Conservation (phyloP, 2,329 filamentous ascomycete species). For the Neofusicoccum sp. region DNA sequence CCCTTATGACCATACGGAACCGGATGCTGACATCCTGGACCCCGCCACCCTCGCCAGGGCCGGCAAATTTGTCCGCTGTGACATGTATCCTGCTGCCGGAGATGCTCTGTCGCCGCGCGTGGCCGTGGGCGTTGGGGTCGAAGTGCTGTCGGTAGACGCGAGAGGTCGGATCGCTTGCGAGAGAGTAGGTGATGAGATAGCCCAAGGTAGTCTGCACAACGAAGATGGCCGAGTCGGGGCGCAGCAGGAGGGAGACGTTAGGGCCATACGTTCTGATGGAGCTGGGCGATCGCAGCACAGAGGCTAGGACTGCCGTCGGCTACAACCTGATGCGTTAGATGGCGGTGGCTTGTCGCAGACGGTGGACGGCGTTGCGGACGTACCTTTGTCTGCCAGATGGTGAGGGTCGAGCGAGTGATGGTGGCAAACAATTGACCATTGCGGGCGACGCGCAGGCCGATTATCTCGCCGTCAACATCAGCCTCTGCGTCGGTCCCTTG, state of each 20-base stretch:
- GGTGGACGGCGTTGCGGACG: conserved; percentile 26
- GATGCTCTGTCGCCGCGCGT: conserved; percentile 54
- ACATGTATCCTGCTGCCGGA: conserved; percentile 41
- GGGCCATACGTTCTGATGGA: conserved; percentile 83
- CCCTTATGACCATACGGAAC: conserved; percentile 97
- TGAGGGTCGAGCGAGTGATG: conserved; percentile 81
- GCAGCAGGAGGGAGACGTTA: conserved; percentile 81
- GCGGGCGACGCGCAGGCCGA: conserved; percentile 76
- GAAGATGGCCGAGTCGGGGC: conserved; percentile 88
- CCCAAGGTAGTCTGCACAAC: conserved; percentile 85
- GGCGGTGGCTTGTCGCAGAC: conserved; percentile 23
- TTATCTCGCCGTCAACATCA: conserved; percentile 63
- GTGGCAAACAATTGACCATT: conserved; percentile 84
- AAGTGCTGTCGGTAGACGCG: conserved; percentile 86
- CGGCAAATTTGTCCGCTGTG: conserved; percentile 48
- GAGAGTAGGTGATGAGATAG: conserved; percentile 91
- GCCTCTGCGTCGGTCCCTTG: conserved; percentile 28
- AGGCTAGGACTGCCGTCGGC: conserved; percentile 86
- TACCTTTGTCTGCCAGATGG: conserved; percentile 97
- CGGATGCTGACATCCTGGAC: conserved; percentile 86
- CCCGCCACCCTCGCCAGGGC: conserved; percentile 78
- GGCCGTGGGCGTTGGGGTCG: conserved; percentile 51
- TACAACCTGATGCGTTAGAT: conserved; percentile 41
- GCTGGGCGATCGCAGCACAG: conserved; percentile 77
- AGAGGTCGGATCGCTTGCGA: conserved; percentile 80